Evolutionary conservation across 192 early-diverging fungal genomes (phyloP), one percentile per base, ranked within the genome.

Genomic region (Mortierella claussenii): DNA sequence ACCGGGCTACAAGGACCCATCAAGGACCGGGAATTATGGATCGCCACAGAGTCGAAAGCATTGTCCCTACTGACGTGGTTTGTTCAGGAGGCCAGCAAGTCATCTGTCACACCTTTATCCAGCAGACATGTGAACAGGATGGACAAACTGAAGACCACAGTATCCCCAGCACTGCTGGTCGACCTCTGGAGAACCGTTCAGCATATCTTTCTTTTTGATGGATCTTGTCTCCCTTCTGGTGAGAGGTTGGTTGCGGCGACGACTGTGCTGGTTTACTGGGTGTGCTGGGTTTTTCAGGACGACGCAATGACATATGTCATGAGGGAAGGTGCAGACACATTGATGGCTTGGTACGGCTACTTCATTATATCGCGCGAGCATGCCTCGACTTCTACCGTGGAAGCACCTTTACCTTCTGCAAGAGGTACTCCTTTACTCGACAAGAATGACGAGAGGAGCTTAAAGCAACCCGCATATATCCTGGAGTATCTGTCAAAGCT

Each of bases 341-440:
- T 76, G 46, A 49, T 76, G 52, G 73, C 73, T 1, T 76, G 73
- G 73, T 76, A 62, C 34, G 73, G 63, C 0, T 76, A 67, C 26
- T 66, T 61, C 31, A 67, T 76, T 43, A 53, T 61, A 7, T 34
- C 64, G 6, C 61, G 21, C 37, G 52, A 59, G n/a, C 36, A 24
- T 17, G n/a, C 26, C 12, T 20, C 55, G 26, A 4, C 28, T n/a
- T 21, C 26, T 21, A 33, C n/a, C n/a, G n/a, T n/a, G n/a, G n/a
- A n/a, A n/a, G n/a, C n/a, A n/a, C n/a, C n/a, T n/a, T n/a, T n/a
- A n/a, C n/a, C n/a, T n/a, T n/a, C n/a, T n/a, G n/a, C n/a, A n/a
- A n/a, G n/a, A n/a, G n/a, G n/a, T n/a, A n/a, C n/a, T n/a, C n/a
- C n/a, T n/a, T n/a, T n/a, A n/a, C n/a, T n/a, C n/a, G n/a, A n/a